Evolutionary conservation across 768 basidiomycete species (phyloP).

Genomic region (Serendipita sp.): DNA sequence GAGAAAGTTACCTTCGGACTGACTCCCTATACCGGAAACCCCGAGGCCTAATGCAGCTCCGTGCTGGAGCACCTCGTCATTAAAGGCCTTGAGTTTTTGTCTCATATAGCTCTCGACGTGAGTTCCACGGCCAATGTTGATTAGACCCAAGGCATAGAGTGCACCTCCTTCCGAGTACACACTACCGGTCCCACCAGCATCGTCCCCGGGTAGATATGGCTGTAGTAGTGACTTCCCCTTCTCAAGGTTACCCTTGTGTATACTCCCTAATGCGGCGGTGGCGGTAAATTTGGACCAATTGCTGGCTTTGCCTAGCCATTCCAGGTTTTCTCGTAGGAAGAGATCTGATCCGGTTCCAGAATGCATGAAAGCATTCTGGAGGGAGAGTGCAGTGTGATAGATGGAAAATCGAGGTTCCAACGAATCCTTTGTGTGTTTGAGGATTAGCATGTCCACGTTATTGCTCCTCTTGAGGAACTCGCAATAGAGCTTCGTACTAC

Average conservation of each 20-base stretch:
- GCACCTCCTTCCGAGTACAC: conserved; percentile 91
- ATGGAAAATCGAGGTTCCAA: conserved; percentile 90
- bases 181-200: conserved; percentile 47
- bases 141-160: conserved; percentile 86
- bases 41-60: conserved; percentile 96
- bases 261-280: conserved; percentile 90
- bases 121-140: conserved; percentile 80
- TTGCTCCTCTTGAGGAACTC: conserved; percentile 94
- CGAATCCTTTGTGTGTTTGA: conserved; percentile 86
- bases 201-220: conserved; percentile 76
- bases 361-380: conserved; percentile 96
- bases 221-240: conserved; percentile 84
- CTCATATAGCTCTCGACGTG: conserved; percentile 63
- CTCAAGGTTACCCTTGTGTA: conserved; percentile 92
- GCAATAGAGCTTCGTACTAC: conserved; percentile 81
- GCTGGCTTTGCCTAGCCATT: conserved; percentile 86
- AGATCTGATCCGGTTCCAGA: conserved; percentile 92
- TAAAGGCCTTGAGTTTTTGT: conserved; percentile 55
- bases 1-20: conserved; percentile 35
- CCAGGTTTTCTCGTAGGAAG: conserved; percentile 89
- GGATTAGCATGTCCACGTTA: conserved; percentile 75
- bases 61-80: conserved; percentile 80
- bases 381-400: conserved; percentile 89
- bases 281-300: conserved; percentile 99
- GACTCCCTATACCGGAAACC: conserved; percentile 86